phyloP scores from a whole-genome alignment of 768 basidiomycete genomes.

The Lentinula aciculospora region DNA sequence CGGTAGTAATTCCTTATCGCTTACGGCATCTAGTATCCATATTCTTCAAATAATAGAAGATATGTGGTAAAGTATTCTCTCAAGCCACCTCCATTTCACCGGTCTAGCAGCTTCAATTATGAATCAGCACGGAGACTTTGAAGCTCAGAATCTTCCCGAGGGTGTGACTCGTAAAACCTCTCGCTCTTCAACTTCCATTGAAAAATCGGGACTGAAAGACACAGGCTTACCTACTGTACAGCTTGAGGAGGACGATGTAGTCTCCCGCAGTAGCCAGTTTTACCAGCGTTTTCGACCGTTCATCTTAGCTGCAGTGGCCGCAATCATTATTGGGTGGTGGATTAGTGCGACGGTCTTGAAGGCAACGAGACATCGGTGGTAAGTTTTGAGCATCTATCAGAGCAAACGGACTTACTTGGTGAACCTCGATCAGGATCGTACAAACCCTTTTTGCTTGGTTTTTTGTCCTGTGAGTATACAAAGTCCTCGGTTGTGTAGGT shows the following conservation, averaged over 20 bases:
- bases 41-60: neutral
- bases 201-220: neutral
- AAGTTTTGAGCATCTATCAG: conserved; percentile 15
- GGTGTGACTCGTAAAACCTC: neutral
- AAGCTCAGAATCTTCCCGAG: neutral
- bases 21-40: neutral
- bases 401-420: conserved; percentile 7
- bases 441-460: conserved; percentile 83
- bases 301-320: conserved; percentile 46
- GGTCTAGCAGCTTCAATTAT: neutral
- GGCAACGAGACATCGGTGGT: conserved; percentile 76
- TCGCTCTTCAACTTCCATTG: neutral
- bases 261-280: neutral
- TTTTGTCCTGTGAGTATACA: conserved; percentile 56
- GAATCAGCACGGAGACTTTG: neutral
- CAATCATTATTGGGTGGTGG: conserved; percentile 81
- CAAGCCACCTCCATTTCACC: neutral
- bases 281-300: conserved; percentile 29
- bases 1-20: neutral
- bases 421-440: conserved; percentile 49
- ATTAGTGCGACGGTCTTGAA: conserved; percentile 65
- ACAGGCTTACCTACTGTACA: neutral
- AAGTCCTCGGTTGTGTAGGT: neutral
- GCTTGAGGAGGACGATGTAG: conserved; percentile 8
- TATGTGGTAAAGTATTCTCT: neutral